Percentiles rank a stretch among this genome's conserved stretches.
Conservation (phyloP, 1,139 yeast species). For the Taphrina sp. region DNA sequence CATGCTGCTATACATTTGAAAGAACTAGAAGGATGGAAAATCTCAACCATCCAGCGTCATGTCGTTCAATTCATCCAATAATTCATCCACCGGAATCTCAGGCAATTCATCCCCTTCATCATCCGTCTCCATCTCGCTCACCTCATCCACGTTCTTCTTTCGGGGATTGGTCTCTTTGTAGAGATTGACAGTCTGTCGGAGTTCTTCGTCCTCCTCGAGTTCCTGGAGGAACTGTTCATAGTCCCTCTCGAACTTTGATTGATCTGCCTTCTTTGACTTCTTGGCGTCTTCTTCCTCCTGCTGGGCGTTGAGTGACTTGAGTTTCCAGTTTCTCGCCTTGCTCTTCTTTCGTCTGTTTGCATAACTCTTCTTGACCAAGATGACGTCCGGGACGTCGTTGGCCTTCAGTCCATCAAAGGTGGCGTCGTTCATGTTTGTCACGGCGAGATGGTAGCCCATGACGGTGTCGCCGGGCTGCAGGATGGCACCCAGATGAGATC, state of each 20-base stretch:
- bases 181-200: constrained; percentile 81
- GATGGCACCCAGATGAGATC: constrained; percentile 90
- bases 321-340: constrained; percentile 88
- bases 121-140: constrained; percentile 38
- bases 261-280: constrained; percentile 72
- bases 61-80: constrained; percentile 75
- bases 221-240: constrained; percentile 95
- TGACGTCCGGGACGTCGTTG: constrained; percentile 73
- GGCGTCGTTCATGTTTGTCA: constrained; percentile 82
- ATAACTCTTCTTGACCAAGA: constrained; percentile 87
- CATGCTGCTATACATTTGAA: too few relatives aligned
- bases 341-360: constrained; percentile 61
- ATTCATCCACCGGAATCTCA: constrained; percentile 46
- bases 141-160: constrained; percentile 50
- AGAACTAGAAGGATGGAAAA: too few relatives aligned
- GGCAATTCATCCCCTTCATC: constrained; percentile 50
- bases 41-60: constrained; percentile 62
- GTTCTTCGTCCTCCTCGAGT: constrained; percentile 93
- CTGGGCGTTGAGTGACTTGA: constrained; percentile 89
- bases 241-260: constrained; percentile 90
- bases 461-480: constrained; percentile 95
- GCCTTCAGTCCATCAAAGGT: constrained; percentile 71
- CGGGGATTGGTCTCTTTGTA: constrained; percentile 56
- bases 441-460: constrained; percentile 79
- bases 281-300: constrained; percentile 83